Percentiles rank a stretch among this genome's conserved stretches.
Conservation (phyloP, 139 green algal genomes). For the Chlamydomonas incerta region DNA sequence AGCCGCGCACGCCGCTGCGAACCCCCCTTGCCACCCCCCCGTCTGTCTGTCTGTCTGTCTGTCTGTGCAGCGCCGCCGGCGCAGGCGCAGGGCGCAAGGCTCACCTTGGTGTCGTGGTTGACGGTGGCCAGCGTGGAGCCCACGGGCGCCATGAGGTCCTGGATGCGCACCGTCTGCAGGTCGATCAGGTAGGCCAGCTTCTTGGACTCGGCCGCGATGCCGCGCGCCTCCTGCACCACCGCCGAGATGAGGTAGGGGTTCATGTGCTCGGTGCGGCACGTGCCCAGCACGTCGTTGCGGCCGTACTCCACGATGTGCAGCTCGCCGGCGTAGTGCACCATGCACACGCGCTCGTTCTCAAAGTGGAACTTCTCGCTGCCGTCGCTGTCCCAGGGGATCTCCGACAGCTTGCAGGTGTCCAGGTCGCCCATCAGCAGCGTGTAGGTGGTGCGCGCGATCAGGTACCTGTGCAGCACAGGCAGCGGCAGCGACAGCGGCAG, state of each 20-base stretch:
- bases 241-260: slow-evolving; percentile 80
- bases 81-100: neutral
- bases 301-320: slow-evolving; percentile 81
- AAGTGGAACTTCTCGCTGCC: slow-evolving; percentile 79
- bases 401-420: slow-evolving; percentile 78
- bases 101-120: slow-evolving; percentile 67
- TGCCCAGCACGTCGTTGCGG: slow-evolving; percentile 71
- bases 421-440: slow-evolving; percentile 85
- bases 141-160: slow-evolving; percentile 68
- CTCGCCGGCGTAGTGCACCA: slow-evolving; percentile 82
- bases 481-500: too few relatives aligned
- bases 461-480: slow-evolving; percentile 48
- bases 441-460: slow-evolving; percentile 78
- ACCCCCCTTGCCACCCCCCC: too few relatives aligned
- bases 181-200: slow-evolving; percentile 87
- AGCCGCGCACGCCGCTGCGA: too few relatives aligned
- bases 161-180: slow-evolving; percentile 80
- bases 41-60: too few relatives aligned
- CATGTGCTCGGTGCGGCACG: slow-evolving; percentile 83
- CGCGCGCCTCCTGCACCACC: slow-evolving; percentile 58
- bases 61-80: too few relatives aligned
- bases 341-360: slow-evolving; percentile 78
- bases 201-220: slow-evolving; percentile 58
- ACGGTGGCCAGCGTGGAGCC: slow-evolving; percentile 68
- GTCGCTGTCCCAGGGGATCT: slow-evolving; percentile 69